Conservation (phyloP, 2,329 filamentous ascomycete species). For the Nemania sp. region DNA sequence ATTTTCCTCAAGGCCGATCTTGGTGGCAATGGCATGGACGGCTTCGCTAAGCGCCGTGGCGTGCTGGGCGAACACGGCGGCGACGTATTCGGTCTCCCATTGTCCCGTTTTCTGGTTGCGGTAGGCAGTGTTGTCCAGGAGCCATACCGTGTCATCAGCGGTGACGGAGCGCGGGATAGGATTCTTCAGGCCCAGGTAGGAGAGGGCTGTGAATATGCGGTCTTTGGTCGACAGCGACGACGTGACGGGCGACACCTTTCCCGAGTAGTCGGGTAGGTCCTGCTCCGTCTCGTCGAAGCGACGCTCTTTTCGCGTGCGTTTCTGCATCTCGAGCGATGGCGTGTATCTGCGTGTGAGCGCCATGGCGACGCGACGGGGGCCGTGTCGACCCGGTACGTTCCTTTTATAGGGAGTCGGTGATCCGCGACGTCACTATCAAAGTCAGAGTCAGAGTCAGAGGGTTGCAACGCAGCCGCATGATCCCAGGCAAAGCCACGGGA, state of each 20-base stretch:
- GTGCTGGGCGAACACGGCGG: slow-evolving; percentile 77
- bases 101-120: slow-evolving; percentile 49
- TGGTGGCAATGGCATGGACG: slow-evolving; percentile 70
- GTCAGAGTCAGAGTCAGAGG: too few species aligned
- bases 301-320: slow-evolving; percentile 51
- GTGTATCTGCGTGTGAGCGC: slow-evolving; percentile 24
- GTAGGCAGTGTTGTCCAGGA: slow-evolving; percentile 88
- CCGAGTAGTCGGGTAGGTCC: slow-evolving; percentile 45
- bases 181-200: slow-evolving; percentile 56
- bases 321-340: slow-evolving; percentile 49
- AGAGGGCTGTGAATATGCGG: slow-evolving; percentile 47
- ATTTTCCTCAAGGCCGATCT: slow-evolving; percentile 66
- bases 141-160: slow-evolving; percentile 75
- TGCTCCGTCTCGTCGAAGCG: slow-evolving; percentile 56
- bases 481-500: too few species aligned
- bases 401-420: slow-evolving; percentile 13
- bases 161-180: slow-evolving; percentile 64
- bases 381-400: neutral
- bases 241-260: slow-evolving; percentile 32
- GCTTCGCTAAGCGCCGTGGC: slow-evolving; percentile 68
- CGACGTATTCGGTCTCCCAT: slow-evolving; percentile 84
- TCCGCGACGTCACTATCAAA: slow-evolving; percentile 3
- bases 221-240: slow-evolving; percentile 29
- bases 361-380: slow-evolving; percentile 19
- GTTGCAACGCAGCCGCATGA: too few species aligned